Base-by-base conservation (phyloP, 495 filamentous ascomycete genomes). In the Hyaloscypha bicolor region DNA sequence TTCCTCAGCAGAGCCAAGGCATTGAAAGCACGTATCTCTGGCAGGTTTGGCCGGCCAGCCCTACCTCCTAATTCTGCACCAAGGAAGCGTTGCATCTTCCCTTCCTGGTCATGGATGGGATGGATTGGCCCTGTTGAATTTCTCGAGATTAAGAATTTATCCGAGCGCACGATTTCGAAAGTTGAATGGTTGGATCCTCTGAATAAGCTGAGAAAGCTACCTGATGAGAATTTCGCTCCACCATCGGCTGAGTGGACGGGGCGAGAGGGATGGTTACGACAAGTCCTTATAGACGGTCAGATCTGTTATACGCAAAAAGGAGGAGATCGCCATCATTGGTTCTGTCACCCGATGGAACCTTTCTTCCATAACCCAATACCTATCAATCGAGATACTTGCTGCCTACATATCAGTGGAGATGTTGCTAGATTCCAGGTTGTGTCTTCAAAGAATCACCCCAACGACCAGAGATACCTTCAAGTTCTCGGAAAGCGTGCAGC, bases 311-410 rank as follows among this genome's bases (percentile, higher is more conserved):
- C 16, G 4, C 4, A 19, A 25, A 6, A 19, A 14, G 6, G 16
- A 4, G 51, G 51, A 19, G 16, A 53, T 25, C 51, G 6, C 4
- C 6, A 4, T 4, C 51, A 53, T 25, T 53, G 51, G 51, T 53
- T 53, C 51, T 19, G 5, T 19, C 16, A 53, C 16, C 51, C 51
- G 4, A 53, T 53, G 51, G 51, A 53, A 25, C 51, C 51, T 5
- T 53, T 53, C 51, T n/a, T 53, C 22, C 51, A 53, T 19, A 25
- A 53, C 51, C 51, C 51, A 14, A 53, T 53, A n/a, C 51, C 51
- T 4, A 53, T 53, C 16, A 14, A 53, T 53, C 51, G 51, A 6
- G 51, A 53, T 4, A 53, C 51, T 14, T 4, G 51, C 22, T 6
- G 4, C 51, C 51, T 53, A 5, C 51, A 53, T 19, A 4, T 53